Evolutionary conservation across 306 rosid species (phyloP).

Genomic region (Pachyrhizus erosus): DNA sequence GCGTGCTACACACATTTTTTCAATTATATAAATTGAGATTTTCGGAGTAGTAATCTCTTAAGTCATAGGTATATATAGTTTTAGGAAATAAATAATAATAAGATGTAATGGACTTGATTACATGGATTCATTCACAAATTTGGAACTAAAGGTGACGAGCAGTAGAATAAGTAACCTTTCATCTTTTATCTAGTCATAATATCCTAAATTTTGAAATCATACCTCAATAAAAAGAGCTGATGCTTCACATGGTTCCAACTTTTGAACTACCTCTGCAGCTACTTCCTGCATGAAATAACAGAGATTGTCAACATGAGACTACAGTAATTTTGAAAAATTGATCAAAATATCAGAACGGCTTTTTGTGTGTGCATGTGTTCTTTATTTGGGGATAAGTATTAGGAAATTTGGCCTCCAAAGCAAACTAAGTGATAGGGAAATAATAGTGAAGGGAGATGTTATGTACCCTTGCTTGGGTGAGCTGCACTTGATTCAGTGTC

Average conservation of each 20-base stretch:
- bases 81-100: no score
- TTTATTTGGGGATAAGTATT: background rate
- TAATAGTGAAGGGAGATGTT: background rate
- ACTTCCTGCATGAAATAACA: slow-evolving; percentile 65
- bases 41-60: no score
- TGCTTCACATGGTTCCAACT: slow-evolving; percentile 67
- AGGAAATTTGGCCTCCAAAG: background rate
- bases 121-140: no score
- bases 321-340: no score
- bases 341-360: no score
- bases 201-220: background rate
- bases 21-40: no score
- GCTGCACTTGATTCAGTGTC: slow-evolving; percentile 68
- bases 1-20: no score
- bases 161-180: background rate
- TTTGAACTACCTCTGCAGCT: slow-evolving; percentile 74
- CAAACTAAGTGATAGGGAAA: background rate
- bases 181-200: background rate
- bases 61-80: no score
- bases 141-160: no score
- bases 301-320: background rate
- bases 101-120: no score
- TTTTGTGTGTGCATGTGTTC: no score
- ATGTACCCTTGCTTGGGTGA: slow-evolving; percentile 72
- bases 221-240: slow-evolving; percentile 67